A percentile compares a stretch with the other conserved stretches of the same genome.
Conservation (phyloP, 164 flowering plant species). For the Umbellularia californica region DNA sequence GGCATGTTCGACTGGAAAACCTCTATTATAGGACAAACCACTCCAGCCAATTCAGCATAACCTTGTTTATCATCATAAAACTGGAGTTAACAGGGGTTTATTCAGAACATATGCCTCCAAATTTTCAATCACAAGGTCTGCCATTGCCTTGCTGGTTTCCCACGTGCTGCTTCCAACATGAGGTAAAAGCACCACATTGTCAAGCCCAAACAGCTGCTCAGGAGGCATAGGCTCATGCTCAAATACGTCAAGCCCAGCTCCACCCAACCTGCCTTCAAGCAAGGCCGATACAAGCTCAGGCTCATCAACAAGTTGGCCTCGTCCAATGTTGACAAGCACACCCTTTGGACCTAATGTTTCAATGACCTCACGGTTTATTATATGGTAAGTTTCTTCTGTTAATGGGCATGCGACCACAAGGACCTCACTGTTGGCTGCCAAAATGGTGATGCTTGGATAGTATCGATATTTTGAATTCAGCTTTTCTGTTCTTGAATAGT, state of each 20-base stretch:
- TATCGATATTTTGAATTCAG: conserved; percentile 49
- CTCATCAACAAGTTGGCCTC: conserved; percentile 54
- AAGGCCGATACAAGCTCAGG: conserved; percentile 50
- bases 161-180: conserved; percentile 41
- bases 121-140: conserved; percentile 42
- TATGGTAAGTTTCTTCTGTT: conserved; percentile 63
- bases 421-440: conserved; percentile 59
- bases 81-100: conserved; percentile 43
- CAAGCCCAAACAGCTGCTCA: conserved; percentile 33
- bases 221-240: conserved; percentile 47
- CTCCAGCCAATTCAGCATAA: not conserved
- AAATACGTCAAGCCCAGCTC: conserved; percentile 61
- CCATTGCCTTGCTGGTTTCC: conserved; percentile 40
- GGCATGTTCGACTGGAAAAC: not conserved
- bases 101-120: conserved; percentile 41
- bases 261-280: conserved; percentile 56
- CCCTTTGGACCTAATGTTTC: conserved; percentile 73
- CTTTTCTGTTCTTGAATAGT: conserved; percentile 60
- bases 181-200: conserved; percentile 47
- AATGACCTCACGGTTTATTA: conserved; percentile 64
- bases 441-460: conserved; percentile 44
- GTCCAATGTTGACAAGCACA: conserved; percentile 61
- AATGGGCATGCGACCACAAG: conserved; percentile 69
- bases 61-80: conserved; percentile 17
- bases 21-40: not conserved